These are phyloP conservation scores for Spathaspora boniae DNA, from an alignment of 805 yeast species.

Conservation along the genomic window DNA sequence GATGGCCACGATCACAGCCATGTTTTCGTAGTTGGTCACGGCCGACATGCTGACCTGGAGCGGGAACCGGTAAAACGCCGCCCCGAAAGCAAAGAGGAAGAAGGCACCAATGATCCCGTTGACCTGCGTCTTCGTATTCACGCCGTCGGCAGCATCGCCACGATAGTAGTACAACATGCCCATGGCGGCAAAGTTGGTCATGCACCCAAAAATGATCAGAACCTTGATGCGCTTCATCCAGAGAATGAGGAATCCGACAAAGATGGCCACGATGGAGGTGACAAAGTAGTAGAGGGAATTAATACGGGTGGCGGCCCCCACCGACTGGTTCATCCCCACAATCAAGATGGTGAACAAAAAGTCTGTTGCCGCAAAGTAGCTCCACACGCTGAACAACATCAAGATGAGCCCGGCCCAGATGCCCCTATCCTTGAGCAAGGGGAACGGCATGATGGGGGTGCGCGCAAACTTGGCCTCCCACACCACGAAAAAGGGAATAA, in stretches of 20 bases:
- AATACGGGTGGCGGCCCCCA: constrained; percentile 64
- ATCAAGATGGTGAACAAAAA: constrained; percentile 63
- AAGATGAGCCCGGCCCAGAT: constrained; percentile 65
- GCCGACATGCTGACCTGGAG: constrained; percentile 61
- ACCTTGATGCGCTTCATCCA: constrained; percentile 49
- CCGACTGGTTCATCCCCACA: constrained; percentile 58
- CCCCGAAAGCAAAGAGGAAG: constrained; percentile 66
- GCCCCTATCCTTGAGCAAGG: constrained; percentile 61
- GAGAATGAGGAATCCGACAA: constrained; percentile 50
- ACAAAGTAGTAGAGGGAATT: constrained; percentile 60
- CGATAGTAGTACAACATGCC: constrained; percentile 59
- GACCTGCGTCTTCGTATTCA: constrained; percentile 5
- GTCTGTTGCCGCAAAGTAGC: constrained; percentile 68
- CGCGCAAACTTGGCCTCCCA: constrained; percentile 60
- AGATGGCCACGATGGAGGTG: constrained; percentile 57
- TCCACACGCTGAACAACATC: constrained; percentile 54
- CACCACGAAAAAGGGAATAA: constrained; percentile 50
- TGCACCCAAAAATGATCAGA: constrained; percentile 55
- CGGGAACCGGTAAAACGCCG: constrained; percentile 66
- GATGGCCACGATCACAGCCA: constrained; percentile 59
- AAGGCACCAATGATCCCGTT: constrained; percentile 52
- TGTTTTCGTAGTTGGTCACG: constrained; percentile 55
- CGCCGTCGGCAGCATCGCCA: constrained; percentile 40
- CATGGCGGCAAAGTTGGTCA: constrained; percentile 54
- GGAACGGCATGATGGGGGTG: constrained; percentile 59